A percentile compares a stretch with the other conserved stretches of the same genome.
Conservation (phyloP, 1,284 basidiomycete species). For the Ceratobasidium papillatum region DNA sequence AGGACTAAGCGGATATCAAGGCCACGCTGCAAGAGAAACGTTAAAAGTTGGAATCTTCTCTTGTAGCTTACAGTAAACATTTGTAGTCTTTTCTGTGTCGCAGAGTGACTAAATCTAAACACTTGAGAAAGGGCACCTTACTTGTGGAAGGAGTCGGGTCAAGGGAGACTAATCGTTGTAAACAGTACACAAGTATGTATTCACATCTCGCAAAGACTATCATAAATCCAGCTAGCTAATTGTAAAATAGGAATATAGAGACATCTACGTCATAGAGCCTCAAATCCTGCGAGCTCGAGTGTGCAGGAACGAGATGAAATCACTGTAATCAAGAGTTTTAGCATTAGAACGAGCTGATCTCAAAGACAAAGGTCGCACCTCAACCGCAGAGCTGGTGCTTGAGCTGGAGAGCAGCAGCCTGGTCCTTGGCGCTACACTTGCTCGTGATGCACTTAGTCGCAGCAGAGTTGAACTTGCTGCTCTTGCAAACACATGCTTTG, state of each 20-base stretch:
- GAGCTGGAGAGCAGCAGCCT: slow-evolving; percentile 4
- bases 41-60: too few relatives aligned
- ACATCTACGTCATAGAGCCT: slow-evolving; percentile 1
- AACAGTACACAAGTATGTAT: background rate
- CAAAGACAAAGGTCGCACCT: background rate
- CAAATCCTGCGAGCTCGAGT: background rate
- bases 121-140: too few relatives aligned
- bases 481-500: slow-evolving; percentile 10
- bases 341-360: background rate
- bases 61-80: too few relatives aligned
- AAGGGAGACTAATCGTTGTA: too few relatives aligned
- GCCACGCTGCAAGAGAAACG: too few relatives aligned
- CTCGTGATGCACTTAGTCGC: background rate
- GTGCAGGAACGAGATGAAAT: background rate
- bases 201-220: background rate
- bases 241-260: background rate
- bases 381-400: slow-evolving; percentile 2
- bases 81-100: too few relatives aligned
- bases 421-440: slow-evolving; percentile 4
- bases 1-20: too few relatives aligned
- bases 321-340: background rate
- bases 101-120: too few relatives aligned
- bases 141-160: too few relatives aligned
- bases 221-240: background rate
- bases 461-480: background rate